Conservation (phyloP, 2,329 filamentous ascomycete genomes). For the Alternaria solani region DNA sequence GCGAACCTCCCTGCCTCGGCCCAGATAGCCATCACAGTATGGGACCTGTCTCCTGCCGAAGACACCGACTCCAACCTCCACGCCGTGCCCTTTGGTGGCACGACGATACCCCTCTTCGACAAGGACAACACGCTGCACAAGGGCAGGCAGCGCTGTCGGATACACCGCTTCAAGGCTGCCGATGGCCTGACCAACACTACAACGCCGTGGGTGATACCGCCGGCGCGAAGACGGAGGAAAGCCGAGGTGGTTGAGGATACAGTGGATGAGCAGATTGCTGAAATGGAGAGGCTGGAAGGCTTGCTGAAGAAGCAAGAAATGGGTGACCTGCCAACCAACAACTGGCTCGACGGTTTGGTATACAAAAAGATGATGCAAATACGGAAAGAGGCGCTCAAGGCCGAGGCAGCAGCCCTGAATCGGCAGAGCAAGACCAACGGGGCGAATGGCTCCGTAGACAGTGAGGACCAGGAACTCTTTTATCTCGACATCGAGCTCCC, state of each 20-base stretch:
- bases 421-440: conserved; percentile 30
- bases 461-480: conserved; percentile 69
- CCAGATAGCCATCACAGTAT: conserved; percentile 89
- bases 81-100: conserved; percentile 91
- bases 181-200: conserved; percentile 83
- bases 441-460: conserved; percentile 35
- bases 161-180: conserved; percentile 82
- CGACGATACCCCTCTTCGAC: conserved; percentile 91
- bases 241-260: conserved; percentile 57
- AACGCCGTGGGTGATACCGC: conserved; percentile 73
- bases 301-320: conserved; percentile 98
- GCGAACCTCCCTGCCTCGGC: conserved; percentile 81
- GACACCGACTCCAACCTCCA: conserved; percentile 74
- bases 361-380: conserved; percentile 87
- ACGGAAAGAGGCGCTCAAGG: conserved; percentile 51
- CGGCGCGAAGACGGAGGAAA: conserved; percentile 61
- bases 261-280: conserved; percentile 75
- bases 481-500: conserved; percentile 90
- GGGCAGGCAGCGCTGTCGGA: conserved; percentile 87
- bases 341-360: conserved; percentile 95
- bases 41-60: conserved; percentile 88
- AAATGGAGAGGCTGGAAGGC: conserved; percentile 87
- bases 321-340: conserved; percentile 90
- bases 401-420: conserved; percentile 50
- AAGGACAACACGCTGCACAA: conserved; percentile 89